Conservation (phyloP, 768 basidiomycete species). For the Cystobasidiopsis lactophilus region DNA sequence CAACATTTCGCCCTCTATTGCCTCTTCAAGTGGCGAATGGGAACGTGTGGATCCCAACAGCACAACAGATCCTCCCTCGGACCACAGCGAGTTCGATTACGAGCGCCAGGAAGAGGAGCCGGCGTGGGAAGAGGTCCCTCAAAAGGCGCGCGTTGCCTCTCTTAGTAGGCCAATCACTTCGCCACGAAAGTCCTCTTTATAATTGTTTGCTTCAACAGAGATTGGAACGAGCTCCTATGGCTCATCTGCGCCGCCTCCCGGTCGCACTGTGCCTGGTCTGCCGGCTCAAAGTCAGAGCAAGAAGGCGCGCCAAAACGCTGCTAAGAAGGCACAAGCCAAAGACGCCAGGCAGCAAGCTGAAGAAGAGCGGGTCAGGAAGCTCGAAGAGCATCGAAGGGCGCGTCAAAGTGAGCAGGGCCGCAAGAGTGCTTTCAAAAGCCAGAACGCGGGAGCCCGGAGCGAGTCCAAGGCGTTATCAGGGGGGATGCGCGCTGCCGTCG, state of each 20-base stretch:
- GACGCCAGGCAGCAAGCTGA: neutral
- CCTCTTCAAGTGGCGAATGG: neutral
- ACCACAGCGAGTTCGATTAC: too few relatives aligned
- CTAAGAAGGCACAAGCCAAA: neutral
- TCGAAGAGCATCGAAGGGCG: neutral
- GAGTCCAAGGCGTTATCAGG: neutral
- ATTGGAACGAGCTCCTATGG: neutral
- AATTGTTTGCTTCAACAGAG: neutral
- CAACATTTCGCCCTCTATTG: too few relatives aligned
- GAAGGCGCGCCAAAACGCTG: slow-evolving; percentile 1
- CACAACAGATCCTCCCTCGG: neutral
- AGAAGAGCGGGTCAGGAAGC: neutral
- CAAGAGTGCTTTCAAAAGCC: neutral
- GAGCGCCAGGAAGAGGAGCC: neutral
- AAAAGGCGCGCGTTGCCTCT: neutral
- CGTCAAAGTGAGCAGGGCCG: neutral
- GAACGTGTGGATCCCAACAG: neutral
- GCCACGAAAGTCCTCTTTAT: neutral
- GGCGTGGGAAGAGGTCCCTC: neutral
- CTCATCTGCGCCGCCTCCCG: neutral
- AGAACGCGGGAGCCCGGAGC: neutral
- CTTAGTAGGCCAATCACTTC: neutral
- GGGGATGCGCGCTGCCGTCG: neutral
- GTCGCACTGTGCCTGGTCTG: neutral
- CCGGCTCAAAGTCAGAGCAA: neutral